Percentiles rank a stretch among this genome's conserved stretches.
These are phyloP conservation scores for Fusarium sarcochroum DNA, from an alignment of 2,329 filamentous ascomycete genomes.

Conservation along the genomic window DNA sequence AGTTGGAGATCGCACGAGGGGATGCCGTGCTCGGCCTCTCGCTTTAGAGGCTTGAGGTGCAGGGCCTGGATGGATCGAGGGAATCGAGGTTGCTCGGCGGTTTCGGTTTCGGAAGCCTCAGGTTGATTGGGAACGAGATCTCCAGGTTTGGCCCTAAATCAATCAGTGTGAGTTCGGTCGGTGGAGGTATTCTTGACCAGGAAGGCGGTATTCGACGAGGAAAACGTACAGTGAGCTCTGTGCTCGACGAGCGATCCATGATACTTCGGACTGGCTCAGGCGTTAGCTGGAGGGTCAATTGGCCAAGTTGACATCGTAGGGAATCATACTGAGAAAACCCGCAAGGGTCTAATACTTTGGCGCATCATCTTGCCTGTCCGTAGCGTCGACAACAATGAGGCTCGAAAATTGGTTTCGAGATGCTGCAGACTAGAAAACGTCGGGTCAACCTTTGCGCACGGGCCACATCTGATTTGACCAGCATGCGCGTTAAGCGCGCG, in stretches of 20 bases:
- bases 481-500: constrained; percentile 30
- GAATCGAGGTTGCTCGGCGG: constrained; percentile 62
- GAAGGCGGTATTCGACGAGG: constrained; percentile 1
- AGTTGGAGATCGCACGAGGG: constrained; percentile 93
- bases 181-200: neutral
- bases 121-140: constrained; percentile 36
- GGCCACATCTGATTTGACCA: constrained; percentile 26
- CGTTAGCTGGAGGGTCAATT: constrained; percentile 26
- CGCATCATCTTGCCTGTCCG: constrained; percentile 51
- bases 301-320: fast-evolving
- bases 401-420: constrained; percentile 37
- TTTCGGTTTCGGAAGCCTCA: constrained; percentile 12
- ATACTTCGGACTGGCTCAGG: constrained; percentile 35
- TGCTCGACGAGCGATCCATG: constrained; percentile 45
- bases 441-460: constrained; percentile 36
- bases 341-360: constrained; percentile 45
- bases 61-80: constrained; percentile 88
- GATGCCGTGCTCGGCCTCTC: constrained; percentile 79
- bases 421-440: constrained; percentile 39
- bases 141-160: constrained; percentile 33
- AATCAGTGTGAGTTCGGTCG: constrained; percentile 13
- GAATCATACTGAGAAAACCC: constrained; percentile 44
- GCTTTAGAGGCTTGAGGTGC: constrained; percentile 86
- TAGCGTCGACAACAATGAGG: constrained; percentile 41
- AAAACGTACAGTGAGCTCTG: constrained; percentile 48